Evolutionary conservation across 106 monocot species (phyloP).

Genomic region (Chionographis japonica): DNA sequence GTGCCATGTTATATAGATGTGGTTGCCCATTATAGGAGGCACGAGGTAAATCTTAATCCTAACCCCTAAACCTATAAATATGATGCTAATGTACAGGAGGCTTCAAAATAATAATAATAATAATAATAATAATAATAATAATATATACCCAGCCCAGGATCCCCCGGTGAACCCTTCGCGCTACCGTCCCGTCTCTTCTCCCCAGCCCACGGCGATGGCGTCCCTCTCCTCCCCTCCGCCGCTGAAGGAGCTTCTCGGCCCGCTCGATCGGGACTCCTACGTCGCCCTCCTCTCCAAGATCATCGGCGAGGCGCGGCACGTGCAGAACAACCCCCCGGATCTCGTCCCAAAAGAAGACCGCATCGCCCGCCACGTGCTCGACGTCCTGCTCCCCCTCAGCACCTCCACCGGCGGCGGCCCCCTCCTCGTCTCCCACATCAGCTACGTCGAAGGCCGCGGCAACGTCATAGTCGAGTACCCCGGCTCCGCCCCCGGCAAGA

Average conservation of each 20-base stretch:
- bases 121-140: background rate
- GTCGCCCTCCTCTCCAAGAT: conserved; percentile 69
- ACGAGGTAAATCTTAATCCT: background rate
- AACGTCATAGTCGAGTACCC: conserved; percentile 96
- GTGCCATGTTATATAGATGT: no score
- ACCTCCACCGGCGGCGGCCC: conserved; percentile 68
- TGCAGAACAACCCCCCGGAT: conserved; percentile 97
- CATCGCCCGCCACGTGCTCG: conserved; percentile 87
- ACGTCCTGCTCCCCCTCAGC: conserved; percentile 68
- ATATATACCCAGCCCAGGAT: background rate
- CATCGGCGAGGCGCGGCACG: conserved; percentile 70
- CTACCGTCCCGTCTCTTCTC: no score
- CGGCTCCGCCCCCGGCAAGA: conserved; percentile 40
- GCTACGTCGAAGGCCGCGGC: conserved; percentile 61
- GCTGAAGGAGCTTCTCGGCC: conserved; percentile 53
- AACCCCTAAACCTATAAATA: no score
- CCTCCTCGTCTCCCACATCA: conserved; percentile 61
- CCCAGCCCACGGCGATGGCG: conserved; percentile 1
- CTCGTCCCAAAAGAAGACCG: conserved; percentile 79
- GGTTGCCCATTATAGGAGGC: no score
- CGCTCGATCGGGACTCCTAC: conserved; percentile 58
- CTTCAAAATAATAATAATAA: no score
- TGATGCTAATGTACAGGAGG: no score
- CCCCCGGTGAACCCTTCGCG: no score
- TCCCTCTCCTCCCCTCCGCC: conserved; percentile 7